These are phyloP conservation scores for Davidsoniella australis DNA, from an alignment of 2,329 filamentous ascomycete species.

Conservation along the genomic window DNA sequence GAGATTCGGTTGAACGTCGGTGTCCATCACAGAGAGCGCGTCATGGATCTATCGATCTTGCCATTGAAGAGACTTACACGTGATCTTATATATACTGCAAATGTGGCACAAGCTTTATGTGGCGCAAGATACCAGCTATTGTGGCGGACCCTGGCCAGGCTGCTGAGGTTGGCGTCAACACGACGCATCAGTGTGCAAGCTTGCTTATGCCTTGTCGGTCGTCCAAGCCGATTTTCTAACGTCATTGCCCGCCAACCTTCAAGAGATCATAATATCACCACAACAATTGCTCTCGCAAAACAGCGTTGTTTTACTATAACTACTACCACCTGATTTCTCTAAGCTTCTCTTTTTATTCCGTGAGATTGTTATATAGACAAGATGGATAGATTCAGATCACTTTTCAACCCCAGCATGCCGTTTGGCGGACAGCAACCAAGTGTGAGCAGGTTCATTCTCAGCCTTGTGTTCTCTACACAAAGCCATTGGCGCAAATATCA, in stretches of 20 bases:
- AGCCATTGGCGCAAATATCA: not conserved
- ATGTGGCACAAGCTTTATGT: not conserved
- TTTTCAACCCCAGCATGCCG: conserved; percentile 5
- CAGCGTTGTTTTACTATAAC: not conserved
- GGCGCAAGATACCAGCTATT: conserved; percentile 16
- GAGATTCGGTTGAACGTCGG: conserved; percentile 5
- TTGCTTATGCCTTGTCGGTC: not conserved
- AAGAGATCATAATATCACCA: no score
- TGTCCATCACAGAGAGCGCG: not conserved
- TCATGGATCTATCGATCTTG: not conserved
- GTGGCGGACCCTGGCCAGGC: conserved; percentile 11
- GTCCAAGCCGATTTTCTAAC: not conserved
- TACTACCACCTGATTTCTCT: not conserved
- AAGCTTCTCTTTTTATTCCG: not conserved
- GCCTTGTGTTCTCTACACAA: not conserved
- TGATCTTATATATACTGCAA: not conserved
- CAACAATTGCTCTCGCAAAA: no score
- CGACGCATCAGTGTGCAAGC: not conserved
- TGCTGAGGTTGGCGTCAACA: conserved; percentile 13
- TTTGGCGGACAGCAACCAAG: conserved; percentile 5
- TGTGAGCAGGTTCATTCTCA: conserved; percentile 4
- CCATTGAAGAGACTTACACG: not conserved
- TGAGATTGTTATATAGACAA: not conserved
- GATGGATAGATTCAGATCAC: conserved; percentile 11
- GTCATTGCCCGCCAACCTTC: conserved; percentile 3